Base-by-base conservation (phyloP, 1,139 yeast genomes). In the Pichia terricola region DNA sequence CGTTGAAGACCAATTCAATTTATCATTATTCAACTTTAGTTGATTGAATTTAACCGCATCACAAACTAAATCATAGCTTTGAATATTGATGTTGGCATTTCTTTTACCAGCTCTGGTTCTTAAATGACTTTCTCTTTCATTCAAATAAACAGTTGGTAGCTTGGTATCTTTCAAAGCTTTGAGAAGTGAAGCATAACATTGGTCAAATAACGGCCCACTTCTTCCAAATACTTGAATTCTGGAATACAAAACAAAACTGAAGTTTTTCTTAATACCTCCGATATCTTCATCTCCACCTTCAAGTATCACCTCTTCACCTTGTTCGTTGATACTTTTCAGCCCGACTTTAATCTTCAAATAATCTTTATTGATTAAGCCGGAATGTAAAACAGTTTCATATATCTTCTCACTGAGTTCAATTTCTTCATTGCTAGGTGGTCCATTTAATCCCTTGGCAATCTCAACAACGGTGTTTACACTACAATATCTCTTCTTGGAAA, bases 381-480 rank as follows among this genome's bases (percentile, higher is more conserved):
- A 70, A 52, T 76, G 79, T 45, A 75, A 62, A 16, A 82, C 58
- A 3, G 71, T 63, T 53, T 85, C 86, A 55, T 76, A 78, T 32
- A 86, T 57, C 47, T 70, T 69, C 60, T 86, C 95, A 3, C 94
- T 77, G 33, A 85, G 58, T 31, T 76, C 78, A 84, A 86, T 87
- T 62, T 89, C 96, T 64, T 89, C 96, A 53, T 81, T 88, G 1
- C 94, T 80, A 26, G 96, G 96, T 3, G 91, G 87, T 5, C 66
- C 67, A 10, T 69, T 61, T 45, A 87, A 69, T 25, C 95, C 95
- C 47, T 94, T 69, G 45, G 81, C 75, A 16, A 87, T 76, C 53
- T 86, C 94, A 9, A 89, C 89, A 38, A 85, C 81, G 22, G 41
- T 41, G 38, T 39, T 39, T 3, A 47, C 34, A 26, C 45, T 35